Evolutionary conservation across 139 green algal genomes (phyloP).

Genomic region (Coelastrella sp.): DNA sequence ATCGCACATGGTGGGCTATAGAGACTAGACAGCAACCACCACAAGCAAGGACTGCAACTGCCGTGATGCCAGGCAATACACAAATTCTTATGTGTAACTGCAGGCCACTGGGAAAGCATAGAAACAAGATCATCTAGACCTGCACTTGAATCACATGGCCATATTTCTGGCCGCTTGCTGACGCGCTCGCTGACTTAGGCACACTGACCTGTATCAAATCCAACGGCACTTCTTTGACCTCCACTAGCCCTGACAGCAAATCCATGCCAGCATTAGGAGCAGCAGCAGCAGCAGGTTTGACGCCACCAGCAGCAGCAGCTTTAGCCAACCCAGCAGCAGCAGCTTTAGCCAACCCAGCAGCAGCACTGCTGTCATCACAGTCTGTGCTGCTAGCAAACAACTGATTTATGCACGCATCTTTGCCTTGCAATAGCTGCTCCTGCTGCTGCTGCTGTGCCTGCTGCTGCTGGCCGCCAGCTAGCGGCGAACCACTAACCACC

Average conservation of each 20-base stretch:
- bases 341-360: background rate
- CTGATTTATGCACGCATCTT: too few relatives aligned
- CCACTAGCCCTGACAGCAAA: background rate
- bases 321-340: background rate
- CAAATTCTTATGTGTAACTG: too few relatives aligned
- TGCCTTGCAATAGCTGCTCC: background rate
- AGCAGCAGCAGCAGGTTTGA: background rate
- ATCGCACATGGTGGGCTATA: too few relatives aligned
- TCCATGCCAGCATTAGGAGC: background rate
- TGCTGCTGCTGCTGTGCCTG: background rate
- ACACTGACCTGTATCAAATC: background rate
- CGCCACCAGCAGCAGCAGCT: background rate
- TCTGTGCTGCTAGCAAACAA: background rate
- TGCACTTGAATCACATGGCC: too few relatives aligned
- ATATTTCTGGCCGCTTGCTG: too few relatives aligned
- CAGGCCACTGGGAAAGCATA: too few relatives aligned
- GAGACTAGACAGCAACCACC: too few relatives aligned
- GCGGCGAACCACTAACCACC: constrained; percentile 58
- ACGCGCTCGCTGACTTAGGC: background rate
- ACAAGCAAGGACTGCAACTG: too few relatives aligned
- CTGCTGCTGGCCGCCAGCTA: too few relatives aligned
- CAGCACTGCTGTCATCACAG: background rate
- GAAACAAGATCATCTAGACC: too few relatives aligned
- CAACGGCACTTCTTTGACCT: background rate
- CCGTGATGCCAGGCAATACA: too few relatives aligned